Evolutionary conservation across 2,329 filamentous ascomycete species (phyloP).

Genomic region (Scedosporium dehoogii): DNA sequence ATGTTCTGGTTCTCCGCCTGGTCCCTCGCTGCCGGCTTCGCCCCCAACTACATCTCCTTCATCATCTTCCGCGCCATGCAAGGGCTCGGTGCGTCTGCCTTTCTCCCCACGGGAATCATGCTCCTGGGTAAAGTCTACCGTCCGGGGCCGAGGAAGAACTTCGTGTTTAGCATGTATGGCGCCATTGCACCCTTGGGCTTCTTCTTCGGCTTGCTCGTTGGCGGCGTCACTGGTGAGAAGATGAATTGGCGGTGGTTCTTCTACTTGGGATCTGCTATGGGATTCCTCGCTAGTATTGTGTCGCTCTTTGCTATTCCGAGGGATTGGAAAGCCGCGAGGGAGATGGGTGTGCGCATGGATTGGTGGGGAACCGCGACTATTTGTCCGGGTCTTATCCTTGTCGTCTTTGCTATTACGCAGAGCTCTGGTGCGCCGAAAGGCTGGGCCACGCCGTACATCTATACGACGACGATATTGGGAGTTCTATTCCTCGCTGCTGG

Average conservation of each 20-base stretch:
- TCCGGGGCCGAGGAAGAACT: constrained; percentile 61
- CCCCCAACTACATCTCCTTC: constrained; percentile 56
- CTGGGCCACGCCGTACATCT: constrained; percentile 58
- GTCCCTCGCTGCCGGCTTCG: constrained; percentile 64
- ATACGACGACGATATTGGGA: constrained; percentile 48
- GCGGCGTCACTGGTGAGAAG: constrained; percentile 51
- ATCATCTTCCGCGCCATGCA: constrained; percentile 66
- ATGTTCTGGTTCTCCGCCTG: constrained; percentile 57
- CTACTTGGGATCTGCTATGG: constrained; percentile 43
- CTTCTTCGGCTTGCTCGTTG: constrained; percentile 56
- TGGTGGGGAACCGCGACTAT: constrained; percentile 47
- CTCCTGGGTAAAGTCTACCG: constrained; percentile 58
- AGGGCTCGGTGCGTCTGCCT: constrained; percentile 63
- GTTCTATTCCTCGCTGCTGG: constrained; percentile 39
- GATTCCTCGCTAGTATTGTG: constrained; percentile 36
- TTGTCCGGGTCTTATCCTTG: constrained; percentile 46
- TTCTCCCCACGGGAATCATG: constrained; percentile 61
- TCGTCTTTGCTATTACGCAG: constrained; percentile 60
- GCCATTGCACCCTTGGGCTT: constrained; percentile 48
- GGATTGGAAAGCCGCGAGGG: constrained; percentile 20
- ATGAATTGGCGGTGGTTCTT: constrained; percentile 61
- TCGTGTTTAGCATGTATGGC: constrained; percentile 52
- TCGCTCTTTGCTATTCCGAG: constrained; percentile 28
- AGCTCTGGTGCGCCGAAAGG: constrained; percentile 49
- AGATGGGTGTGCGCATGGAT: constrained; percentile 41